Percentiles rank a stretch among this genome's conserved stretches.
Evolutionary conservation across 441 rosid genomes (phyloP).

Genomic region (Erodium chrysanthum): DNA sequence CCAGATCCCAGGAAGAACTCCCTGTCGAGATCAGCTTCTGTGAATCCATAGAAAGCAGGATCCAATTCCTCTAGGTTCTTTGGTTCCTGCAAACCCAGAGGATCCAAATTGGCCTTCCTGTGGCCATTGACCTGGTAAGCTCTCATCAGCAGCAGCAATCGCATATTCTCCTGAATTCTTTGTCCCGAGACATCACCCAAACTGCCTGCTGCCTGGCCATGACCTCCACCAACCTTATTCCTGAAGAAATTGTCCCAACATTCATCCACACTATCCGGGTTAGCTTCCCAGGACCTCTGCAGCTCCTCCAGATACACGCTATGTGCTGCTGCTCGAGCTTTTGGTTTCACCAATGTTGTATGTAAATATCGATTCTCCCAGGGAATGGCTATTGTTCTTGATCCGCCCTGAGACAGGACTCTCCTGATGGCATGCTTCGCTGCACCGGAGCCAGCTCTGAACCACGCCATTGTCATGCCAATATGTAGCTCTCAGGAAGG

Average conservation of each 20-base stretch:
- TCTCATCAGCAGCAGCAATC: slow-evolving; percentile 19
- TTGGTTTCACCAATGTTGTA: slow-evolving; percentile 43
- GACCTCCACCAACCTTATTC: slow-evolving; percentile 20
- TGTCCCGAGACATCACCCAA: slow-evolving; percentile 24
- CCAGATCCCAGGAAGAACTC: slow-evolving; percentile 23
- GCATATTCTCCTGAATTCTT: slow-evolving; percentile 26
- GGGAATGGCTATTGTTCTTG: slow-evolving; percentile 36
- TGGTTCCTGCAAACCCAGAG: slow-evolving; percentile 18
- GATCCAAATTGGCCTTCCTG: slow-evolving; percentile 24
- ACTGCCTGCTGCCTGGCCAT: slow-evolving; percentile 10
- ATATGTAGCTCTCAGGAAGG: background rate
- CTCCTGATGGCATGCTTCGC: slow-evolving; percentile 29
- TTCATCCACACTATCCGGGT: slow-evolving; percentile 85
- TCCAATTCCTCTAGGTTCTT: slow-evolving; percentile 20
- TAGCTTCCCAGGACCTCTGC: slow-evolving; percentile 89
- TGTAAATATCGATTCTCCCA: slow-evolving; percentile 47
- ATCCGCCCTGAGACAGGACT: slow-evolving; percentile 49
- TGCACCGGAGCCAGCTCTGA: slow-evolving; percentile 49
- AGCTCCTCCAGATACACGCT: slow-evolving; percentile 95
- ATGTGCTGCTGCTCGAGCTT: slow-evolving; percentile 64
- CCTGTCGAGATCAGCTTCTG: slow-evolving; percentile 24
- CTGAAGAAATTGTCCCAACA: slow-evolving; percentile 50
- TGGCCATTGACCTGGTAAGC: slow-evolving; percentile 27
- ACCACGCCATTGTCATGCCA: slow-evolving; percentile 53
- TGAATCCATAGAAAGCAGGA: slow-evolving; percentile 22